Percentiles rank a stretch among this genome's conserved stretches.
These are phyloP conservation scores for Taiwanofungus camphoratus DNA, from an alignment of 1,284 basidiomycete genomes.

Conservation along the genomic window DNA sequence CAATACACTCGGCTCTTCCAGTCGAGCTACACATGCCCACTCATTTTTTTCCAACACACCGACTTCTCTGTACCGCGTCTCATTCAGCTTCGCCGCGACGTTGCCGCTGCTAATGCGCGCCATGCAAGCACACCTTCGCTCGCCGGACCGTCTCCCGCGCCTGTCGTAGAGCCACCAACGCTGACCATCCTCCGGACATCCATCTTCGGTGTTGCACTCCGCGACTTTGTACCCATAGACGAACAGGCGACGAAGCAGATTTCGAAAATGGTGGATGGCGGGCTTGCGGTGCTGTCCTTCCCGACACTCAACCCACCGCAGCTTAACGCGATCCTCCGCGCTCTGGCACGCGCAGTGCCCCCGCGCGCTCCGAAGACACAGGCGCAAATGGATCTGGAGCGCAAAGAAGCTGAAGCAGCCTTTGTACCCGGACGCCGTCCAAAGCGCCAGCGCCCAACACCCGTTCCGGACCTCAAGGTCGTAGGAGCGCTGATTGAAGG, in stretches of 20 bases:
- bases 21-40: slow-evolving; percentile 44
- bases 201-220: slow-evolving; percentile 68
- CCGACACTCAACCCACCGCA: slow-evolving; percentile 67
- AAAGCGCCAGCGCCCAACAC: slow-evolving; percentile 47
- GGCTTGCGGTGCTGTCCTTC: slow-evolving; percentile 61
- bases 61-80: slow-evolving; percentile 63
- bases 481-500: slow-evolving; percentile 75
- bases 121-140: slow-evolving; percentile 40
- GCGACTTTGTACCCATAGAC: slow-evolving; percentile 51
- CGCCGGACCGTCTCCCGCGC: slow-evolving; percentile 33
- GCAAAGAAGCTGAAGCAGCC: slow-evolving; percentile 49
- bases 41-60: slow-evolving; percentile 67
- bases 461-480: slow-evolving; percentile 60
- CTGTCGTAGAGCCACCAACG: slow-evolving; percentile 33
- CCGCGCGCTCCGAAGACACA: slow-evolving; percentile 45
- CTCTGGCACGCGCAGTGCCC: slow-evolving; percentile 65
- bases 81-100: slow-evolving; percentile 59
- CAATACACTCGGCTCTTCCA: slow-evolving; percentile 65
- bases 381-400: slow-evolving; percentile 41
- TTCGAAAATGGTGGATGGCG: slow-evolving; percentile 48
- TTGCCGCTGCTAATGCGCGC: slow-evolving; percentile 44
- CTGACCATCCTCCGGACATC: slow-evolving; percentile 64
- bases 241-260: slow-evolving; percentile 42
- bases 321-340: slow-evolving; percentile 57
- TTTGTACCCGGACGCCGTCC: slow-evolving; percentile 55